Conservation (phyloP, 352 stramenopile species). For the Phytophthora tentaculata region DNA sequence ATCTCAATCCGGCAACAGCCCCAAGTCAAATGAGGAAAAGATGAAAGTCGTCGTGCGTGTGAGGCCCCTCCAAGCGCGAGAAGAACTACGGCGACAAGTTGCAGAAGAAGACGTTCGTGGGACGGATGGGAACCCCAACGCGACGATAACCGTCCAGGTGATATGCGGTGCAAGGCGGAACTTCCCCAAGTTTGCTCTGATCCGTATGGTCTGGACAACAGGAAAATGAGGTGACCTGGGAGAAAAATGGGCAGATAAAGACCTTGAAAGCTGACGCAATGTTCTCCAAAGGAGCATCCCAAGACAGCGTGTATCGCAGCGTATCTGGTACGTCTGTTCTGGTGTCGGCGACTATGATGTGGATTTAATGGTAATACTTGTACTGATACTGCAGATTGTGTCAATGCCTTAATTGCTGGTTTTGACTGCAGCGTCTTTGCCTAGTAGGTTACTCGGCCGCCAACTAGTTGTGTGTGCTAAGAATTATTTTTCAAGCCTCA, state of each 20-base stretch:
- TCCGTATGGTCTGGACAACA: conserved; percentile 9
- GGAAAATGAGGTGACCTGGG: conserved; percentile 59
- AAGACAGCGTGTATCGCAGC: conserved; percentile 58
- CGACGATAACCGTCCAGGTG: conserved; percentile 49
- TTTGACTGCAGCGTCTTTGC: conserved; percentile 80
- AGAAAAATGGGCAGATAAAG: conserved; percentile 75
- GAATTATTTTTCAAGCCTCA: background rate
- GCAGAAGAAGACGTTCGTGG: conserved; percentile 1
- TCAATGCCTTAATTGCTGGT: conserved; percentile 62
- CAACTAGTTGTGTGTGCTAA: background rate
- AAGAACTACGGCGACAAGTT: conserved; percentile 45
- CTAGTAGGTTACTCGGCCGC: conserved; percentile 47
- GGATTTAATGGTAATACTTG: conserved; percentile 6
- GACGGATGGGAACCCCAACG: conserved; percentile 4
- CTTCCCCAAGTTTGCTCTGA: background rate
- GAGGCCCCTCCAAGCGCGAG: conserved; percentile 55
- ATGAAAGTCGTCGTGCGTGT: conserved; percentile 72
- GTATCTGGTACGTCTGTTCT: conserved; percentile 48
- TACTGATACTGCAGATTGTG: conserved; percentile 45
- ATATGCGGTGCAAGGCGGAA: background rate
- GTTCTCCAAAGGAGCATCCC: conserved; percentile 42
- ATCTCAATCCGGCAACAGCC: conserved; percentile 5
- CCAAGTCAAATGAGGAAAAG: conserved; percentile 44
- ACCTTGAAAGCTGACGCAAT: conserved; percentile 60
- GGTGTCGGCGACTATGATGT: background rate